These are phyloP conservation scores for Colletotrichum costaricense DNA, from an alignment of 2,329 filamentous ascomycete genomes.

Conservation along the genomic window DNA sequence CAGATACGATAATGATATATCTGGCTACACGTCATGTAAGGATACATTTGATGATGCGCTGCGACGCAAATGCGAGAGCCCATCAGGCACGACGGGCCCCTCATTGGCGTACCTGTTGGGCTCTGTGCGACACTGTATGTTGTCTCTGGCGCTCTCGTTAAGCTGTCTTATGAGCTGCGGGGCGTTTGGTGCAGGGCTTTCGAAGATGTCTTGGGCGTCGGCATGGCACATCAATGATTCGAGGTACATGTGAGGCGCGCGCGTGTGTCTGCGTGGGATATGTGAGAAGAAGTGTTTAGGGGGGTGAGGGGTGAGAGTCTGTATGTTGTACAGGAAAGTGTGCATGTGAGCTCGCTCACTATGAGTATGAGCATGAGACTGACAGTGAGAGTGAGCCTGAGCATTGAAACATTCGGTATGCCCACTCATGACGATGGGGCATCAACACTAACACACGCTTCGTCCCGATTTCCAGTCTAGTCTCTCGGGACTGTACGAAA, in stretches of 20 bases:
- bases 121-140: conserved; percentile 1
- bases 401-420: neutral
- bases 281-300: neutral
- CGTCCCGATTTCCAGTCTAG: neutral
- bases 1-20: neutral
- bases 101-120: conserved; percentile 29
- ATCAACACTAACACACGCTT: neutral
- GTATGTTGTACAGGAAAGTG: neutral
- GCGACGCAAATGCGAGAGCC: neutral
- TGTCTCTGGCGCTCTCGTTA: too few species aligned
- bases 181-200: neutral
- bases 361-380: neutral
- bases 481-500: neutral
- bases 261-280: neutral
- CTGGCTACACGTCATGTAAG: neutral
- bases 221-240: neutral
- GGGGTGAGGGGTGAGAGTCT: neutral
- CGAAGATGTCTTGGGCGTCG: neutral
- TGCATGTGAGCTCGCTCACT: neutral
- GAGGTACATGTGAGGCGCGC: neutral
- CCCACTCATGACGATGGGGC: neutral
- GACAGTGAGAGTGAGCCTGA: neutral
- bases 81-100: conserved; percentile 19
- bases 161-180: neutral
- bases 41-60: neutral